phyloP scores from a whole-genome alignment of 495 filamentous ascomycete genomes.

The Haplographium delicatum region DNA sequence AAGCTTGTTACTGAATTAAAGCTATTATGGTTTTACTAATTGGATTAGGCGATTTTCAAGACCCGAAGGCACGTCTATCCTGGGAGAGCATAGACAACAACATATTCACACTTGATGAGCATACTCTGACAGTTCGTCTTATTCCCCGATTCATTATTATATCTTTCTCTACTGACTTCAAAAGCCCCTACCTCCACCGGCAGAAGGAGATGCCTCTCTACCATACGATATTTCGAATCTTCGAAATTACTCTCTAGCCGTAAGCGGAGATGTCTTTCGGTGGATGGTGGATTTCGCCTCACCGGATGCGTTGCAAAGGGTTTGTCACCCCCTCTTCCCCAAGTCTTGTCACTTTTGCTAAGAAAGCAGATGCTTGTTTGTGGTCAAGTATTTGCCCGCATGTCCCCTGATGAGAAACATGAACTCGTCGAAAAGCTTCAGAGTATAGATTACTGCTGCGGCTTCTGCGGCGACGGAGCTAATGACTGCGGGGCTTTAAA shows the following conservation, averaged over 20 bases:
- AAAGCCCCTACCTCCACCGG: constrained; percentile 63
- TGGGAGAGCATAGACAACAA: constrained; percentile 94
- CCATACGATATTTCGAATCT: constrained; percentile 77
- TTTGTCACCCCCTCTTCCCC: constrained; percentile 29
- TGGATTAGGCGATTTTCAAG: constrained; percentile 50
- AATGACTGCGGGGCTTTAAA: constrained; percentile 98
- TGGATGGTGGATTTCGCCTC: constrained; percentile 92
- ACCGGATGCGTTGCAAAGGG: constrained; percentile 40
- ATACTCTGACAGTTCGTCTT: constrained; percentile 60
- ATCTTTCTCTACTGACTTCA: constrained; percentile 22
- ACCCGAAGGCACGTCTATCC: constrained; percentile 60
- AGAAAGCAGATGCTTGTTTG: constrained; percentile 79
- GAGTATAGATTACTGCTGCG: constrained; percentile 89
- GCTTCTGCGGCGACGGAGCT: constrained; percentile 96
- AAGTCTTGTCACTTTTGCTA: constrained; percentile 2
- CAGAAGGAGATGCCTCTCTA: constrained; percentile 70
- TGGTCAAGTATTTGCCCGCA: constrained; percentile 93
- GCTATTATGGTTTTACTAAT: not conserved
- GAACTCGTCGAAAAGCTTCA: constrained; percentile 97
- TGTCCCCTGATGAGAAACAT: constrained; percentile 99
- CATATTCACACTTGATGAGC: constrained; percentile 65
- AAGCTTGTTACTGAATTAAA: constrained; percentile 4
- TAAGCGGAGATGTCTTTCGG: constrained; percentile 90
- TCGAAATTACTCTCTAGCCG: constrained; percentile 77
- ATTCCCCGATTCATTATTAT: not conserved